Evolutionary conservation across 805 yeast species (phyloP).

Genomic region (Grigorovia transvaalensis): DNA sequence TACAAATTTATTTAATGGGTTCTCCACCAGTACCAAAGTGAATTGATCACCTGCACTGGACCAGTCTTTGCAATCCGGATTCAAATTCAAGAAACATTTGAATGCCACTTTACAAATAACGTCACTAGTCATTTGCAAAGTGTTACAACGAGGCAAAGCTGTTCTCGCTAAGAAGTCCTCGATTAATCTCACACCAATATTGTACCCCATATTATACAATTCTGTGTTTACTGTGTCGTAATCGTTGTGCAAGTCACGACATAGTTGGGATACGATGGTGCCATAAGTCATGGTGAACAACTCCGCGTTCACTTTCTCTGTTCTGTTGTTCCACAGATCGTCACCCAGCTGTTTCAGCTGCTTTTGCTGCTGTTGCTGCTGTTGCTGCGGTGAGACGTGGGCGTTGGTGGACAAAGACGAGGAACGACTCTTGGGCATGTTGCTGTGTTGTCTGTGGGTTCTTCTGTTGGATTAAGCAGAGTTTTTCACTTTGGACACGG

Average conservation of each 20-base stretch:
- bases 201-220: constrained; percentile 88
- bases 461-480: neutral
- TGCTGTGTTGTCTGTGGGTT: constrained; percentile 15
- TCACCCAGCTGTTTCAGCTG: constrained; percentile 50
- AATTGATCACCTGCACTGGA: constrained; percentile 64
- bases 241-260: constrained; percentile 70
- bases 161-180: constrained; percentile 90
- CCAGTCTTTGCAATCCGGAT: constrained; percentile 72
- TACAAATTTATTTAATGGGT: constrained; percentile 90
- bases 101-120: constrained; percentile 79
- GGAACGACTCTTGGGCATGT: constrained; percentile 16
- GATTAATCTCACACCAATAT: constrained; percentile 80
- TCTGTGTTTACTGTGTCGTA: constrained; percentile 73
- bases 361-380: constrained; percentile 6
- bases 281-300: constrained; percentile 93
- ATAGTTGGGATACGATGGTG: constrained; percentile 81
- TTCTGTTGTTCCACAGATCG: constrained; percentile 82
- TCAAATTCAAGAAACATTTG: constrained; percentile 74
- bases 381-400: constrained; percentile 1
- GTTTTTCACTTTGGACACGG: neutral
- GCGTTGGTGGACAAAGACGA: neutral
- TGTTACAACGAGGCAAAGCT: constrained; percentile 70
- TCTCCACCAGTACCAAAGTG: constrained; percentile 63
- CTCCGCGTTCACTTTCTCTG: constrained; percentile 87
- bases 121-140: constrained; percentile 80